Percentiles rank a stretch among this genome's conserved stretches.
These are phyloP conservation scores for Dictyophora rubrovolvata DNA, from an alignment of 768 basidiomycete genomes.

Conservation along the genomic window DNA sequence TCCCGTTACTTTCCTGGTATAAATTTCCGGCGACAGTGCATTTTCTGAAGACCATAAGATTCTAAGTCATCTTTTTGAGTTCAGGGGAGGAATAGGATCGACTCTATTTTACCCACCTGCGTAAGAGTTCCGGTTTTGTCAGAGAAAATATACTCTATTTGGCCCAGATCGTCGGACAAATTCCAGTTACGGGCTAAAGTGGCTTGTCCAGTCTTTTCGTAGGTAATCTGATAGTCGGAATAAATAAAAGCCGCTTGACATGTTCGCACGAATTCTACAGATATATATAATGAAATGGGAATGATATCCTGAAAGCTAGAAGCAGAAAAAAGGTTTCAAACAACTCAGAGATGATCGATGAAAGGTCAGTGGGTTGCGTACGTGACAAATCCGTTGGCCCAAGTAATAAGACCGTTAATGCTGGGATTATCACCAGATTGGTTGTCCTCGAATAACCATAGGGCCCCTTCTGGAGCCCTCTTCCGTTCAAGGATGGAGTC, in stretches of 20 bases:
- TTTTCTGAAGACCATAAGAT: slow-evolving; percentile 97
- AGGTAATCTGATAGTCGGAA: slow-evolving; percentile 96
- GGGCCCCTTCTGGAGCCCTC: slow-evolving; percentile 49
- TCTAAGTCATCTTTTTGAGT: slow-evolving; percentile 23
- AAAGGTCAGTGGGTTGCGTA: too few species aligned
- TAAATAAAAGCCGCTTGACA: slow-evolving; percentile 96
- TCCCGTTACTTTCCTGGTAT: slow-evolving; percentile 72
- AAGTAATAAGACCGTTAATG: slow-evolving; percentile 78
- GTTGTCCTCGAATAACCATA: slow-evolving; percentile 52
- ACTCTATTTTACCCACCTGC: slow-evolving; percentile 29
- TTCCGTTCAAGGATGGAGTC: slow-evolving; percentile 61
- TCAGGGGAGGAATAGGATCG: neutral
- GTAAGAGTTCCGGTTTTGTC: slow-evolving; percentile 97
- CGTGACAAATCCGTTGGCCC: slow-evolving; percentile 54
- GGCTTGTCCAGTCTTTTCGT: slow-evolving; percentile 71
- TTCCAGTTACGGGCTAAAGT: slow-evolving; percentile 98
- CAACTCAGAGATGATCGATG: too few species aligned
- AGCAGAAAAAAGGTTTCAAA: slow-evolving; percentile 60
- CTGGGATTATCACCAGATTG: slow-evolving; percentile 47
- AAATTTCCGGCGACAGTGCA: slow-evolving; percentile 76
- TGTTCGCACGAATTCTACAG: slow-evolving; percentile 96
- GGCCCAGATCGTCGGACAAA: slow-evolving; percentile 95
- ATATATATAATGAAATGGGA: slow-evolving; percentile 92
- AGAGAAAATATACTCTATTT: slow-evolving; percentile 92
- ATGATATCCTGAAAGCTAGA: slow-evolving; percentile 98